Evolutionary conservation across 306 rosid species (phyloP), one percentile per base, ranked within the genome.

Genomic region (Canavalia ensiformis): DNA sequence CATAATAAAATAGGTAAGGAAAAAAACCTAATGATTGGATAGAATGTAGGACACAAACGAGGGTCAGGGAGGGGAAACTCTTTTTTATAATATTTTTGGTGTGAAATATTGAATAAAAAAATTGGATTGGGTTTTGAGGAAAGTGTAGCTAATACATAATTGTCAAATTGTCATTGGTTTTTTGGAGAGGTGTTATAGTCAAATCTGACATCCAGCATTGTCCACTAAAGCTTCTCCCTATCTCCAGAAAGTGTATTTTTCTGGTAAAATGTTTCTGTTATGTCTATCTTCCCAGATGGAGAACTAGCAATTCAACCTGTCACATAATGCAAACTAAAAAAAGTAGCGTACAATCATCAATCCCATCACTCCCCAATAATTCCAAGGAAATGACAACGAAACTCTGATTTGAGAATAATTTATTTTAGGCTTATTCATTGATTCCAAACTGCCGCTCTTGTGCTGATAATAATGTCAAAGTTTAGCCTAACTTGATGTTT

Each of bases 361-460:
- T 81, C 82, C 75, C 86, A 81, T 84, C 86, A 84, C 67, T 9
- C 68, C 46, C 63, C 90, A 81, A 81, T 87, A 81, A 84, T 84
- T 76, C 35, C 7, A 55, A 60, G 71, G 45, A 51, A 52, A 63
- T 73, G 70, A 77, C 72, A 54, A 66, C 28, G 67, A 0, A 0
- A 49, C 66, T 33, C 42, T 52, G 68, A 81, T 85, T 29, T 69
- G 71, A 84, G 78, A 62, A 75, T 84, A 9, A 75, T 69, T 46
- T 45, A 37, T 80, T 60, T 84, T 25, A 69, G 79, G 74, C 64
- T 80, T 59, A 75, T 80, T 80, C 79, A 80, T 4, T 84, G 76
- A 54, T 78, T 78, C 76, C 57, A 37, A 64, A 42, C 11, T 62
- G 79, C 69, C 72, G 1, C 41, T 50, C 74, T 49, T 49, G 11